Conservation (phyloP, 106 monocot species). For the Posidonia australis region DNA sequence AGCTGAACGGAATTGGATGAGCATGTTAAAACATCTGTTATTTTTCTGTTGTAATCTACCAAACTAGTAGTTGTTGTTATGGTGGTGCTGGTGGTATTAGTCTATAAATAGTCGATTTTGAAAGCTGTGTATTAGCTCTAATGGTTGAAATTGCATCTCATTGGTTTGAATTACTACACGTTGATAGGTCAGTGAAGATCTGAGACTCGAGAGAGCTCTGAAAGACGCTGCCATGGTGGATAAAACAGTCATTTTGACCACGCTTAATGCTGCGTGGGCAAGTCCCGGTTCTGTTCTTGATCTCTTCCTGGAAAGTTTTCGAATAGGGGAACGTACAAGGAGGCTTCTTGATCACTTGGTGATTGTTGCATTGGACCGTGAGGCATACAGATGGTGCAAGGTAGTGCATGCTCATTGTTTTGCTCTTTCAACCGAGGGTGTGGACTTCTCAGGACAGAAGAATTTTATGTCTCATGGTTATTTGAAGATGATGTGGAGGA, state of each 20-base stretch:
- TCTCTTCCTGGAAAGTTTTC: conserved; percentile 31
- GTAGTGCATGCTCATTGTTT: conserved; percentile 20
- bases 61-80: too few species aligned
- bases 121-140: too few species aligned
- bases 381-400: conserved; percentile 11
- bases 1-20: too few species aligned
- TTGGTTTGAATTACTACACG: too few species aligned
- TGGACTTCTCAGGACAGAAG: conserved; percentile 30
- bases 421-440: conserved; percentile 17
- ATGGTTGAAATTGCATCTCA: too few species aligned
- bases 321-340: conserved; percentile 6
- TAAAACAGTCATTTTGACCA: conserved; percentile 31
- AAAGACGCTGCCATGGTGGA: conserved; percentile 19
- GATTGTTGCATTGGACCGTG: conserved; percentile 19
- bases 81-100: too few species aligned
- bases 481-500: conserved; percentile 35
- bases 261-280: conserved; percentile 24
- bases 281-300: conserved; percentile 15
- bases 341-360: conserved; percentile 25
- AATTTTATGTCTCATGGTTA: conserved; percentile 16
- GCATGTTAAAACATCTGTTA: too few species aligned
- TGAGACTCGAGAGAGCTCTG: conserved; percentile 1
- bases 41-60: too few species aligned
- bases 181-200: background rate
- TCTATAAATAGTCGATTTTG: too few species aligned